phyloP scores from a whole-genome alignment of 257 asterid genomes.

The Eucommia ulmoides region DNA sequence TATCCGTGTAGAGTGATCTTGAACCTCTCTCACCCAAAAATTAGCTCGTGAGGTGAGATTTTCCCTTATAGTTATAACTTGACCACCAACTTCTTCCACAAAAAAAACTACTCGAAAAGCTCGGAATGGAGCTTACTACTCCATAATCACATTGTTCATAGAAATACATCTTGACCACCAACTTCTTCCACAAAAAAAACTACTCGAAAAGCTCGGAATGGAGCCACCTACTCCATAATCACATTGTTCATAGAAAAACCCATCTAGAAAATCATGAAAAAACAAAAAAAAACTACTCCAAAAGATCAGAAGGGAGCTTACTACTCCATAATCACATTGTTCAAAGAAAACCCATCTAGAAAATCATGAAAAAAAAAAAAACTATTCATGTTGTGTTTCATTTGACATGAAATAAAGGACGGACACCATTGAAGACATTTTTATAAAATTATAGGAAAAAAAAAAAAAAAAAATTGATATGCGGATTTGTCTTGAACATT shows the following conservation, averaged over 20 bases:
- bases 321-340: not conserved
- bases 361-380: not conserved
- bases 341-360: no score
- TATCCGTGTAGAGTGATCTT: no score
- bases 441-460: not conserved
- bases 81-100: not conserved
- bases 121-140: not conserved
- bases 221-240: not conserved
- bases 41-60: no score
- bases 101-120: no score
- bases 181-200: no score
- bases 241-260: not conserved
- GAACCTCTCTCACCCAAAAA: no score
- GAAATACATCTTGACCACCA: not conserved
- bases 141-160: not conserved
- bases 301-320: no score
- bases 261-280: no score
- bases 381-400: not conserved
- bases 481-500: not conserved
- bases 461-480: no score
- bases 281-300: no score
- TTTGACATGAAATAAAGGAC: not conserved
- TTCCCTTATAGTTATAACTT: no score
- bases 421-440: no score
- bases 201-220: not conserved